Base-by-base conservation (phyloP, 2,329 filamentous ascomycete species). In the Trichoderma sp. region DNA sequence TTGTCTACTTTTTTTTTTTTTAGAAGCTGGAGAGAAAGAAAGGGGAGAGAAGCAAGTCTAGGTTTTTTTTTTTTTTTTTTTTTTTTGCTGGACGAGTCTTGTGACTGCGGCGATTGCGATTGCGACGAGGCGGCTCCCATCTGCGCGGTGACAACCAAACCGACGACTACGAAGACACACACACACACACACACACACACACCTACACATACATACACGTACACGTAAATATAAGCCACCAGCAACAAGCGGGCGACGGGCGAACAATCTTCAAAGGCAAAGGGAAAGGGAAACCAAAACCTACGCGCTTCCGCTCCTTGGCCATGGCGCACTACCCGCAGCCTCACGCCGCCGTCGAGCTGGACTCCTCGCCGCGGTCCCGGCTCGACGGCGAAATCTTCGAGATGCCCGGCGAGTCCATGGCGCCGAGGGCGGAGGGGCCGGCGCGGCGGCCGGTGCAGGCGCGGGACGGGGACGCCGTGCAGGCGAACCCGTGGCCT, bases 341-440 rank as follows among this genome's bases (percentile, higher is more conserved):
- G n/a, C 25, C 58, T 22, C 53, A 29, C 34, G 53, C 48, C 48
- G 69, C 75, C 64, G 76, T 74, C 68, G 76, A 78, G 64, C 76
- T 78, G 42, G 76, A 78, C 64, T 72, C 72, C 65, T 69, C 64
- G 12, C 9, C 5, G 27, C 15, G 57, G 52, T 63, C 68, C 4
- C 71, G 72, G 17, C 70, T 72, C 64, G 73, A 71, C 48, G 67
- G 67, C 39, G 70, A 72, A 50, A 68, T 75, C 61, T 79, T 77
- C 53, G 78, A 79, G 66, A 77, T 79, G 76, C 48, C 73, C 6
- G 74, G 71, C 69, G 77, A 79, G 57, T 68, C 75, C 34, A 70
- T 69, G n/a, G 56, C 61, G 17, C 22, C 34, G 5, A 68, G 27
- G 45, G 61, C 61, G 7, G 56, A 65, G 10, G 54, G 67, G 22